Percentiles rank a stretch among this genome's conserved stretches.
Conservation (phyloP, 2,329 filamentous ascomycete genomes). For the Myriangium duriaei region DNA sequence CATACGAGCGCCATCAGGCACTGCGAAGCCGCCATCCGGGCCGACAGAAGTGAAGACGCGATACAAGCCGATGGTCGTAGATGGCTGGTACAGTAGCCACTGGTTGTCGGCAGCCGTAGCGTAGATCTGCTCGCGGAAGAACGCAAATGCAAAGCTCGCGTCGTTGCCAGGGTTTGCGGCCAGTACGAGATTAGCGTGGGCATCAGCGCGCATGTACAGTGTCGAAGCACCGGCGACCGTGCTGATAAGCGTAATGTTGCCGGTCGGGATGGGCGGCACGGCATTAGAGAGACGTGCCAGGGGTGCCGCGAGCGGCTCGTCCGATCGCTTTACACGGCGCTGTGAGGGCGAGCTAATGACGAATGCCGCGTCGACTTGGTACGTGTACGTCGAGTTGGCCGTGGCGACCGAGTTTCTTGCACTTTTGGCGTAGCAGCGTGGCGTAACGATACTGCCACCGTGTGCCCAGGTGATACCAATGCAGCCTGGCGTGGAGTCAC, state of each 20-base stretch:
- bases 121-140: not conserved
- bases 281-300: not conserved
- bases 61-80: not conserved
- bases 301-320: not conserved
- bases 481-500: slow-evolving; percentile 1
- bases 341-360: not conserved
- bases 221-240: not conserved
- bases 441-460: not conserved
- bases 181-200: not conserved
- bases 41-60: not conserved
- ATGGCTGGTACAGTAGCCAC: not conserved
- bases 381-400: slow-evolving; percentile 1
- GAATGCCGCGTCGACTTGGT: slow-evolving; percentile 3
- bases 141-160: not conserved
- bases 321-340: not conserved
- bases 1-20: not conserved
- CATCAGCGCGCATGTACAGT: not conserved
- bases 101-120: not conserved
- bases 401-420: not conserved
- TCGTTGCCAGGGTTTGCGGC: not conserved
- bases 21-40: not conserved
- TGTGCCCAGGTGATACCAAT: not conserved
- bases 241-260: not conserved
- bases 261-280: not conserved
- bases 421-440: not conserved